Conservation (phyloP, 495 filamentous ascomycete genomes). For the Penicillium taxi region DNA sequence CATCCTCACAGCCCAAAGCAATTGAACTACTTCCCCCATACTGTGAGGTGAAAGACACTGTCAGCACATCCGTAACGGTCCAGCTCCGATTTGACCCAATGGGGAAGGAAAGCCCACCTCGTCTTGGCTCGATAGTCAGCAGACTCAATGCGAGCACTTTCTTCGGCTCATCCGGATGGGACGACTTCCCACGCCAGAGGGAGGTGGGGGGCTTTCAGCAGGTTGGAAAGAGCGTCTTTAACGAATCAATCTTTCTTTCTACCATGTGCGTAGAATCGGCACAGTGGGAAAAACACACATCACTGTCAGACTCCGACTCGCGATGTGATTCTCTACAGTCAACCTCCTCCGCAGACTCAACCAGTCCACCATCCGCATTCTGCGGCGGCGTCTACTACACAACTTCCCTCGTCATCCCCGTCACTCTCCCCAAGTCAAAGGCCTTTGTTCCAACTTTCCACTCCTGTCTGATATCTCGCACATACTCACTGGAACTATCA, state of each 20-base stretch:
- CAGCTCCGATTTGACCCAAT: constrained; percentile 68
- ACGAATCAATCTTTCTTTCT: constrained; percentile 53
- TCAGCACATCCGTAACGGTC: constrained; percentile 58
- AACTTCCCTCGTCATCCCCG: constrained; percentile 60
- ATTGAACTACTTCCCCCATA: constrained; percentile 50
- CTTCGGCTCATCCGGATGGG: constrained; percentile 58
- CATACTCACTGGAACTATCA: constrained; percentile 66
- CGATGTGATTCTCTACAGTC: constrained; percentile 57
- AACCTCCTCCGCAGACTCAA: constrained; percentile 22
- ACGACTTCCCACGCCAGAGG: constrained; percentile 29
- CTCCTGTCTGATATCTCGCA: constrained; percentile 71
- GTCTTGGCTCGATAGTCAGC: constrained; percentile 54
- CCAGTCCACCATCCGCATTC: constrained; percentile 35
- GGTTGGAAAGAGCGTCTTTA: constrained; percentile 53
- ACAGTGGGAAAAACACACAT: constrained; percentile 54
- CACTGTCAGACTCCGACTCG: constrained; percentile 1
- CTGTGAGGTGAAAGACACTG: constrained; percentile 24
- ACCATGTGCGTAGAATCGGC: constrained; percentile 56
- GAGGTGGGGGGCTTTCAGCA: constrained; percentile 28
- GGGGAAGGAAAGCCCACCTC: constrained; percentile 54
- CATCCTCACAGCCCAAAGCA: constrained; percentile 65
- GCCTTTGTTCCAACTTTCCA: constrained; percentile 84
- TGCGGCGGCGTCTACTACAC: constrained; percentile 51
- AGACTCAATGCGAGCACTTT: constrained; percentile 72
- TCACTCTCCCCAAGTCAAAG: constrained; percentile 63